Conservation (phyloP, 192 early-diverging fungal genomes). For the Linnemannia zychae region DNA sequence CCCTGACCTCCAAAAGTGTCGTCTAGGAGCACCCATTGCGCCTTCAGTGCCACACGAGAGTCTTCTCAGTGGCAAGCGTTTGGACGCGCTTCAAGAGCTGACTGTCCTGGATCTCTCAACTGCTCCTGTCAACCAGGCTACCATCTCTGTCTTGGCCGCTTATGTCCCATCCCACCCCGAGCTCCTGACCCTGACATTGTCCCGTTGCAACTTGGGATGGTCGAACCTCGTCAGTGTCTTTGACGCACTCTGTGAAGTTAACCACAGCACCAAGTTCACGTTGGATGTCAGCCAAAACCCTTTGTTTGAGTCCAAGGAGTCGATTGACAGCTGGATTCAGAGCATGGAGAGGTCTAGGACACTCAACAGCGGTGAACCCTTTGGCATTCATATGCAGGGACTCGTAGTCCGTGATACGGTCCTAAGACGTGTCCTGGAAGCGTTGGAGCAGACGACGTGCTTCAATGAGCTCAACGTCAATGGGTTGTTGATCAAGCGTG, state of each 20-base stretch:
- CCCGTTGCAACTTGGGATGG: slow-evolving; percentile 28
- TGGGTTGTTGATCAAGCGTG: slow-evolving; percentile 34
- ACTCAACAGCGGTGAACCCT: slow-evolving; percentile 14
- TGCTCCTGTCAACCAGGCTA: slow-evolving; percentile 16
- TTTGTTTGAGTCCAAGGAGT: slow-evolving; percentile 35
- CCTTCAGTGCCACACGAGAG: neutral
- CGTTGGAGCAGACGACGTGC: slow-evolving; percentile 35
- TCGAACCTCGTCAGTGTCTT: slow-evolving; percentile 21
- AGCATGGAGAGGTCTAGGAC: neutral
- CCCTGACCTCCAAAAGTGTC: slow-evolving; percentile 30
- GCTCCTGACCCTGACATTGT: slow-evolving; percentile 24
- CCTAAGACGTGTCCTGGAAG: slow-evolving; percentile 17
- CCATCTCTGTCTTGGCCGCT: slow-evolving; percentile 10
- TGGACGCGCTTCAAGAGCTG: slow-evolving; percentile 22
- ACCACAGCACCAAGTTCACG: slow-evolving; percentile 44
- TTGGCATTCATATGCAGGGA: slow-evolving; percentile 45
- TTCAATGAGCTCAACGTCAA: slow-evolving; percentile 50
- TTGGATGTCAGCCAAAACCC: slow-evolving; percentile 47
- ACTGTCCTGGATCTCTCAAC: slow-evolving; percentile 35
- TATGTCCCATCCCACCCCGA: slow-evolving; percentile 1
- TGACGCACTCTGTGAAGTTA: slow-evolving; percentile 30
- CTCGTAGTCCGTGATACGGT: slow-evolving; percentile 27
- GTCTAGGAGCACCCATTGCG: slow-evolving; percentile 32
- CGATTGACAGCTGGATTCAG: slow-evolving; percentile 29
- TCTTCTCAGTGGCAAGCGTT: slow-evolving; percentile 10